These are phyloP conservation scores for Populus davidiana DNA, from an alignment of 345 rosid species.

Conservation along the genomic window DNA sequence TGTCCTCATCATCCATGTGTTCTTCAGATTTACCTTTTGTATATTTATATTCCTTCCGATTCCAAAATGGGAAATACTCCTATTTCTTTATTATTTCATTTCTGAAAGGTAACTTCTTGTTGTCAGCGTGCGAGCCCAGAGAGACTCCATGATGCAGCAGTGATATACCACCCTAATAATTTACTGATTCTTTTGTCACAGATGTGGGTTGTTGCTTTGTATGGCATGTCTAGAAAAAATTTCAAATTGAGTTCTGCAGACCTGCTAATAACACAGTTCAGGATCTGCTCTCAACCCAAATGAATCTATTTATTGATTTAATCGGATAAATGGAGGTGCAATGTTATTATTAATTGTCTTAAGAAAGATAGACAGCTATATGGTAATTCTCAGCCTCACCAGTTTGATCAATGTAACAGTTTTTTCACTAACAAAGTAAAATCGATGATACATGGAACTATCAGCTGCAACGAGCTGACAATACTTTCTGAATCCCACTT, in stretches of 20 bases:
- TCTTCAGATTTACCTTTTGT: constrained; percentile 1
- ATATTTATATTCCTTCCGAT: not conserved
- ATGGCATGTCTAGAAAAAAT: not conserved
- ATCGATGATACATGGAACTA: not conserved
- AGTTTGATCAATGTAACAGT: not conserved
- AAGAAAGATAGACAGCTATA: not conserved
- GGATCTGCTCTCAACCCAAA: not conserved
- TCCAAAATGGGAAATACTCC: not conserved
- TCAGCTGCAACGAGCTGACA: not conserved
- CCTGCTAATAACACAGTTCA: not conserved
- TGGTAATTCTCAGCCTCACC: not conserved
- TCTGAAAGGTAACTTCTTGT: not conserved
- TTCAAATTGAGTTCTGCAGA: not conserved
- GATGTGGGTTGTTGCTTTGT: not conserved
- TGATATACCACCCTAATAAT: not conserved
- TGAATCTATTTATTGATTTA: not conserved
- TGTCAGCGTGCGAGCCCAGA: not conserved
- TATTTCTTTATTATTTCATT: not conserved
- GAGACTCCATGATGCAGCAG: not conserved
- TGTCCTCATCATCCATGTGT: not conserved
- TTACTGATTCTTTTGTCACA: not conserved
- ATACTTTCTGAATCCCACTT: not conserved
- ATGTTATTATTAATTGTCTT: not conserved
- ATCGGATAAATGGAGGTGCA: not conserved
- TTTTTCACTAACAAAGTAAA: not conserved